Evolutionary conservation across 169 alveolate genomes (phyloP).

Genomic region (Plasmodium berghei): DNA sequence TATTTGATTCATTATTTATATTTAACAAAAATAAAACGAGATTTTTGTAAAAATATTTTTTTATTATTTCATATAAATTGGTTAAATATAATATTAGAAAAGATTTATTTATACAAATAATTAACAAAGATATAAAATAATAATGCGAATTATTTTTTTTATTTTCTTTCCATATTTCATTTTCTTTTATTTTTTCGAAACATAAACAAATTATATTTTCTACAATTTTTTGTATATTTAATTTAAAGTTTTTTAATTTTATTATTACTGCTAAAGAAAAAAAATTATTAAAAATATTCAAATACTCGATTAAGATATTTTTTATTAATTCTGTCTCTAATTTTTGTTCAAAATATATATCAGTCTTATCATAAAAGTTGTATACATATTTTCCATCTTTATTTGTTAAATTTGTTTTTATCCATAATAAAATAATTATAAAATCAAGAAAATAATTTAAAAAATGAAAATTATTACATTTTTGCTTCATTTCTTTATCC

Average conservation of each 20-base stretch:
- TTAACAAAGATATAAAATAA: constrained; percentile 23
- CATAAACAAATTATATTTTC: constrained; percentile 32
- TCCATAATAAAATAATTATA: constrained; percentile 8
- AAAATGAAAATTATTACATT: constrained; percentile 38
- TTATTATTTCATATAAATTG: constrained; percentile 22
- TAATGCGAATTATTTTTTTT: background rate
- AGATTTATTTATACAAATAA: constrained; percentile 37
- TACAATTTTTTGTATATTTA: background rate
- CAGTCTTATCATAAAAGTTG: background rate
- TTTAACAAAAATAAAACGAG: constrained; percentile 16
- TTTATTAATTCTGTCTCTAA: constrained; percentile 23
- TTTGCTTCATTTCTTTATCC: background rate
- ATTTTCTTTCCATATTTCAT: background rate
- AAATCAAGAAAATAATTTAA: constrained; percentile 31
- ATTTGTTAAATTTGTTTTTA: background rate
- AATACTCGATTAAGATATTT: constrained; percentile 22
- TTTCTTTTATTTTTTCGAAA: constrained; percentile 15
- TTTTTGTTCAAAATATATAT: too few relatives aligned
- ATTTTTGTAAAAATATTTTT: constrained; percentile 23
- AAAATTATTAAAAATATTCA: constrained; percentile 3
- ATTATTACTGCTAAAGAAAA: constrained; percentile 26
- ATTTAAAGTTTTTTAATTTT: background rate
- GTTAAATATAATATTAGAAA: constrained; percentile 19
- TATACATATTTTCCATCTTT: background rate
- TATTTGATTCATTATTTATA: constrained; percentile 6